Evolutionary conservation across 129 eudicot species (phyloP), one percentile per base, ranked within the genome.

Genomic region (Flaveria robusta): DNA sequence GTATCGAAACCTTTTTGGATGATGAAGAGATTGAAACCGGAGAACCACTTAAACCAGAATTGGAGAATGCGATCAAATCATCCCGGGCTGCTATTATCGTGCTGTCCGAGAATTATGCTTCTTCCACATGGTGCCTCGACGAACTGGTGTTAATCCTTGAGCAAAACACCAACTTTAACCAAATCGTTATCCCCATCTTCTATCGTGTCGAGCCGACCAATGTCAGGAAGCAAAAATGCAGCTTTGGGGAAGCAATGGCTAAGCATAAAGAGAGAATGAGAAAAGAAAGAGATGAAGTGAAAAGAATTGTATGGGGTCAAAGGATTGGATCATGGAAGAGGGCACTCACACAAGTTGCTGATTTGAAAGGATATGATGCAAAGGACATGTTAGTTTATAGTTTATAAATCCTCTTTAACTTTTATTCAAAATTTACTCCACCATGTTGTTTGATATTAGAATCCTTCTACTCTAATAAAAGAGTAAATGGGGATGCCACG

Each of bases 181-280:
- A 63, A 4, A 26, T 31, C 0, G 23, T 63, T 29, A 27, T 63
- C 68, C 68, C 68, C 4, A 63, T 63, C 45, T 63, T 63, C 19
- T 63, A 63, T 63, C 68, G 29, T 63, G 68, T 63, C 22, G 56
- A 56, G 56, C 77, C 77, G 9, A 58, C 56, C n/a, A 34, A 74
- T 2, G 77, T 74, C 24, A 58, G 77, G 43, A 59, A 74, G 77
- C 69, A 58, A 63, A 7, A 31, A 63, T 0, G 43, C 22, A 63
- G 68, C 68, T 63, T 63, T 6, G 45, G 23, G n/a, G 68, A 27
- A 11, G 68, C 68, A 14, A 31, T 63, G 43, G 43, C 45, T 11
- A 16, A 31, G 45, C 68, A 63, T 0, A 29, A 15, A 63, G 1
- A 63, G 68, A 63, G 20, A 10, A 63, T 63, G 68, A 14, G n/a